phyloP scores from a whole-genome alignment of 192 early-diverging fungal genomes.

The Jimgerdemannia flammicorona region DNA sequence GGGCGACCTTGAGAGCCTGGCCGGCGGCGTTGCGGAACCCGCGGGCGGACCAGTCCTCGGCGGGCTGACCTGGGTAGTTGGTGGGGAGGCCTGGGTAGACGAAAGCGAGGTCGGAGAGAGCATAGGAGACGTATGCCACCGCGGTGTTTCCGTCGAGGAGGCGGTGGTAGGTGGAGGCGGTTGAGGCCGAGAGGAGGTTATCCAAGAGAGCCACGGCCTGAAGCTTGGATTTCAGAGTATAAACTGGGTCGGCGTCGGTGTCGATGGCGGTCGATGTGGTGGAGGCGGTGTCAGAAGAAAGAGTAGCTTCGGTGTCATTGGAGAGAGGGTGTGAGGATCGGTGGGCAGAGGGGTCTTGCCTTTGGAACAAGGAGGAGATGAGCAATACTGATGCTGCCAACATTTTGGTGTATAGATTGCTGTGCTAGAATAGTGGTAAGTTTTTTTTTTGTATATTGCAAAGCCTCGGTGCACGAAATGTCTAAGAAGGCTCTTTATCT shows the following conservation, averaged over 20 bases:
- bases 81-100: slow-evolving; percentile 70
- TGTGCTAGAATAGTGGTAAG: no score
- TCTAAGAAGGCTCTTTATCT: no score
- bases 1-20: slow-evolving; percentile 62
- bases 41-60: slow-evolving; percentile 61
- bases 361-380: neutral
- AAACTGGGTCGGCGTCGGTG: slow-evolving; percentile 18
- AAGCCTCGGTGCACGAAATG: no score
- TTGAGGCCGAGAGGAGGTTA: slow-evolving; percentile 20
- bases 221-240: slow-evolving; percentile 15
- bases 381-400: neutral
- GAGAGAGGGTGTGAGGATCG: neutral
- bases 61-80: slow-evolving; percentile 56
- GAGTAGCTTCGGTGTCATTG: slow-evolving; percentile 25
- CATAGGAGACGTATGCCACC: slow-evolving; percentile 71
- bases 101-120: slow-evolving; percentile 77
- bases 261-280: slow-evolving; percentile 25
- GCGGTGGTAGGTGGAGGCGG: slow-evolving; percentile 14
- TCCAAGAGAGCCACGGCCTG: slow-evolving; percentile 7
- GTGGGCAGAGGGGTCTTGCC: neutral
- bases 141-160: slow-evolving; percentile 61
- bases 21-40: slow-evolving; percentile 68
- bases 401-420: neutral
- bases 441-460: no score
- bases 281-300: slow-evolving; percentile 18